Evolutionary conservation across 768 basidiomycete species (phyloP), one percentile per base, ranked within the genome.

Genomic region (Daedalea quercina): DNA sequence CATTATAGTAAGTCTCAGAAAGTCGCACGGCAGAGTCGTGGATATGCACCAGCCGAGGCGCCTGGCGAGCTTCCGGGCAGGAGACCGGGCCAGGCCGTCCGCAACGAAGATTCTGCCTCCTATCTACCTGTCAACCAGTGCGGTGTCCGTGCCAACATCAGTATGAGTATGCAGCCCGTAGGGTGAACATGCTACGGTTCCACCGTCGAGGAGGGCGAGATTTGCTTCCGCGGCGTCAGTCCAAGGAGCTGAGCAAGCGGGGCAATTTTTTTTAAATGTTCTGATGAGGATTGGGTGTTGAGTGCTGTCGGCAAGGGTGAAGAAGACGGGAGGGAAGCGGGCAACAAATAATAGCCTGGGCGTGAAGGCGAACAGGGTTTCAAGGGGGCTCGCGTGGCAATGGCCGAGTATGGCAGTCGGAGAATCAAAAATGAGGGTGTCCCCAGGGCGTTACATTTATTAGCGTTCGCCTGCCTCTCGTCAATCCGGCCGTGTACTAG

Each of bases 401-500:
- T 54, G 57, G 60, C 57, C 54, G 58, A 52, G 57, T 44, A 22
- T 54, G 48, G 57, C 33, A 56, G 60, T 56, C 60, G 57, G 60
- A 61, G 62, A 55, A 54, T 58, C 53, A 58, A 64, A 65, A 53
- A 61, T 60, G 61, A 58, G 63, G 62, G 64, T 48, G 51, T 53
- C 60, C 54, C 57, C 55, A 62, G 57, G 50, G 33, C 52, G 41
- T 53, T 33, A 25, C 46, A 48, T 47, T 59, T 61, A 61, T 63
- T 63, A 62, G 58, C 59, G 59, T 60, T 62, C 57, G 52, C 49
- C 54, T 31, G n/a, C n/a, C n/a, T n/a, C 59, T 57, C 51, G 51
- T 53, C 57, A 59, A 58, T 53, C 57, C 60, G 63, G 60, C 57
- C 64, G 60, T 65, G 64, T 65, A 65, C 64, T 62, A 62, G 61